phyloP scores from a whole-genome alignment of 2,329 filamentous ascomycete species.

The Cucurbitaria berberidis region DNA sequence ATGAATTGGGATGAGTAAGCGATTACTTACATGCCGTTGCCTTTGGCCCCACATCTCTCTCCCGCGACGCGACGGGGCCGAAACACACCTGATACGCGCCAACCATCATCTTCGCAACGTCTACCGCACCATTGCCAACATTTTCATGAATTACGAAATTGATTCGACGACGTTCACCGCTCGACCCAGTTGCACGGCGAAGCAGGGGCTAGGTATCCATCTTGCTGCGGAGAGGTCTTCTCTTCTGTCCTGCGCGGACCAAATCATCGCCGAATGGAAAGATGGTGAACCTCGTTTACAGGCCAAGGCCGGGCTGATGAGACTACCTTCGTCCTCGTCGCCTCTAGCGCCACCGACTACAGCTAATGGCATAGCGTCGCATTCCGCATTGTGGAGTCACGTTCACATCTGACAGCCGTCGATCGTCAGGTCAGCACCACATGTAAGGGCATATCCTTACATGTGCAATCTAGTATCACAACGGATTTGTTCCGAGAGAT shows the following conservation, averaged over 20 bases:
- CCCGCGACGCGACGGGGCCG: slow-evolving; percentile 29
- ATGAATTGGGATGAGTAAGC: slow-evolving; percentile 19
- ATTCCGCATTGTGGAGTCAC: slow-evolving; percentile 19
- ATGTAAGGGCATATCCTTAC: slow-evolving; percentile 1
- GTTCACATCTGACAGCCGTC: slow-evolving; percentile 30
- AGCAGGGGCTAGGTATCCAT: slow-evolving; percentile 12
- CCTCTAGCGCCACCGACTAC: slow-evolving; percentile 2
- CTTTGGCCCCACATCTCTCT: slow-evolving; percentile 15
- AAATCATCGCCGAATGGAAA: slow-evolving; percentile 10
- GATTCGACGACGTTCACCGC: slow-evolving; percentile 26
- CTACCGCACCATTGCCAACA: slow-evolving; percentile 31
- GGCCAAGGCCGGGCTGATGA: not conserved
- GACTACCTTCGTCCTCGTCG: not conserved
- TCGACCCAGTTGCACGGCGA: slow-evolving; percentile 9
- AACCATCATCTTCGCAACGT: slow-evolving; percentile 26
- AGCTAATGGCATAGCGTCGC: slow-evolving; percentile 1
- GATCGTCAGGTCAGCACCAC: slow-evolving; percentile 1
- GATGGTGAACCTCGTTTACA: not conserved
- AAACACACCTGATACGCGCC: slow-evolving; percentile 35
- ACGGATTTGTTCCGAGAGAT: not conserved
- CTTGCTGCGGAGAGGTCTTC: slow-evolving; percentile 6
- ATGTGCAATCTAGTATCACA: not conserved
- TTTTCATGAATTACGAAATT: slow-evolving; percentile 13
- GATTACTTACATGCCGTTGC: slow-evolving; percentile 4
- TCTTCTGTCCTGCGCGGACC: slow-evolving; percentile 10